A percentile compares a stretch with the other conserved stretches of the same genome.
Evolutionary conservation across 1,284 basidiomycete genomes (phyloP).

Genomic region (Lignosus rhinocerotis): DNA sequence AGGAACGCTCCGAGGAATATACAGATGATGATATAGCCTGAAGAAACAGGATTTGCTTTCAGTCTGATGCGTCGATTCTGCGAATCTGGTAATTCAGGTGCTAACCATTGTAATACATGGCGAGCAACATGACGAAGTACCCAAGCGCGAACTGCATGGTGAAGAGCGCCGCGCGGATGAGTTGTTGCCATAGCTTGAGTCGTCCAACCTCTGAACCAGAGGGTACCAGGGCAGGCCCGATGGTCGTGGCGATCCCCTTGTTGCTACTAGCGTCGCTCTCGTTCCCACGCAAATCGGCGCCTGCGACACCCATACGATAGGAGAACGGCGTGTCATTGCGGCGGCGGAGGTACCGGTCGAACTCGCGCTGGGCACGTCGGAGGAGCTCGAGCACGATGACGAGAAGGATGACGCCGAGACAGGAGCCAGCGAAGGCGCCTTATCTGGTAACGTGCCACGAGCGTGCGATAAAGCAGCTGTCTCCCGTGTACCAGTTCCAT

Average conservation of each 20-base stretch:
- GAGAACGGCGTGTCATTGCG: background rate
- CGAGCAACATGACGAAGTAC: constrained; percentile 12
- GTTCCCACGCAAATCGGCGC: background rate
- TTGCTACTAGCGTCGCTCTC: background rate
- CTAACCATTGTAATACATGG: constrained; percentile 13
- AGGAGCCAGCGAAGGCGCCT: constrained; percentile 8
- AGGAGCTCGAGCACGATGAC: constrained; percentile 7
- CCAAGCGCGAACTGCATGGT: constrained; percentile 9
- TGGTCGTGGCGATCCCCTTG: background rate
- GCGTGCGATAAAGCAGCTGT: constrained; percentile 8
- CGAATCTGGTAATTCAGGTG: background rate
- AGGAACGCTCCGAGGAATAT: constrained; percentile 4
- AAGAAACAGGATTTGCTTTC: background rate
- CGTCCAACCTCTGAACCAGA: background rate
- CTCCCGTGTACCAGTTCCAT: constrained; percentile 12
- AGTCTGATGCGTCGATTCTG: background rate
- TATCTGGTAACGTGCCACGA: constrained; percentile 8
- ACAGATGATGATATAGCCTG: constrained; percentile 12
- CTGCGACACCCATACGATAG: background rate
- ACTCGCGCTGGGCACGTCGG: constrained; percentile 9
- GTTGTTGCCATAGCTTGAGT: constrained; percentile 6
- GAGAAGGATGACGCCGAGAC: constrained; percentile 10
- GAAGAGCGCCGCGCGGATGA: constrained; percentile 3
- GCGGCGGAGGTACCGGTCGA: constrained; percentile 8
- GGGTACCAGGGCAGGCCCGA: background rate